phyloP scores from a whole-genome alignment of 305 asterid genomes.

The Nicotiana rustica region DNA sequence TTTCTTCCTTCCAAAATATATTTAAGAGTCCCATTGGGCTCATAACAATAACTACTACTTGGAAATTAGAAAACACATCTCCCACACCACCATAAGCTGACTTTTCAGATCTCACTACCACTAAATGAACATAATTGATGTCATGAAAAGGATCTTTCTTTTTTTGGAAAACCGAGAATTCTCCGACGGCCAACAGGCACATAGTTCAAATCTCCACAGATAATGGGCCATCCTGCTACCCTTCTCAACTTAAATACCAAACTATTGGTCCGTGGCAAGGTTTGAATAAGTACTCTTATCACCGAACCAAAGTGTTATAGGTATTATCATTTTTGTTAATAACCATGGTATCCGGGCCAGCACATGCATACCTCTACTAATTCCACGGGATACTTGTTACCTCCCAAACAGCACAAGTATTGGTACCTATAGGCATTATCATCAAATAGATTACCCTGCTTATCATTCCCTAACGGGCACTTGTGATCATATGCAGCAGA shows the following conservation, averaged over 20 bases:
- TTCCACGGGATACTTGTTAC: too few relatives aligned
- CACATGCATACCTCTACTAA: too few relatives aligned
- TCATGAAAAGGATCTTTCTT: constrained; percentile 1
- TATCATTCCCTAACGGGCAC: background rate
- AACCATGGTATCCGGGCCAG: too few relatives aligned
- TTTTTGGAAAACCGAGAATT: background rate
- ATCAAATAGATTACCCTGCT: background rate
- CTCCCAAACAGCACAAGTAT: too few relatives aligned
- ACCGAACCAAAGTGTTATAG: background rate
- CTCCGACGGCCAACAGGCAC: background rate
- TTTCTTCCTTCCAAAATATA: constrained; percentile 23
- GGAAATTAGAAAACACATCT: background rate
- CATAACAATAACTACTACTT: background rate
- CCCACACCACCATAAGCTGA: background rate
- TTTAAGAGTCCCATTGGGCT: background rate
- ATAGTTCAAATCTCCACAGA: background rate
- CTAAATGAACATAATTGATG: background rate
- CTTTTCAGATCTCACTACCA: constrained; percentile 10
- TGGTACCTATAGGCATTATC: background rate
- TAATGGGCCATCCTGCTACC: background rate
- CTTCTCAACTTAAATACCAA: background rate
- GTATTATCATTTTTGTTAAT: background rate
- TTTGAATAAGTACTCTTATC: background rate
- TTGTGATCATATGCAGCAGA: constrained; percentile 16
- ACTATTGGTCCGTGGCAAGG: background rate